phyloP scores from a whole-genome alignment of 257 asterid species.

The Plantago elongata region DNA sequence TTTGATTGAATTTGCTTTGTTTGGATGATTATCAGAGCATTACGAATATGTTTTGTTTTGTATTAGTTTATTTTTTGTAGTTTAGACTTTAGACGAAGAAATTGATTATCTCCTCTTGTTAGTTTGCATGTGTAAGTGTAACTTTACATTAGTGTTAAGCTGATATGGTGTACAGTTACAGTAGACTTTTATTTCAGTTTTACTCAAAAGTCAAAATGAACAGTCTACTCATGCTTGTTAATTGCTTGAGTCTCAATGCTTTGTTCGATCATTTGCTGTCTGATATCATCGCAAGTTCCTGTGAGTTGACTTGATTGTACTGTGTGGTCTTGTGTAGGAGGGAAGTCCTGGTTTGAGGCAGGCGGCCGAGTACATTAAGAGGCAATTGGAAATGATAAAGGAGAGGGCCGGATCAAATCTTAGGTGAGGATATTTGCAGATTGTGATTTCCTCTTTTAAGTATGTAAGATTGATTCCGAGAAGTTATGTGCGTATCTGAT shows the following conservation, averaged over 20 bases:
- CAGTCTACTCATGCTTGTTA: background rate
- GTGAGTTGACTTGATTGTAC: constrained; percentile 5
- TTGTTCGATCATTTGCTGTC: background rate
- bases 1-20: background rate
- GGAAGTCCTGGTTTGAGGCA: constrained; percentile 79
- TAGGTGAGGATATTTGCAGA: constrained; percentile 40
- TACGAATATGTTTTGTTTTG: background rate
- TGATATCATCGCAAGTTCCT: background rate
- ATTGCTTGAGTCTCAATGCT: background rate
- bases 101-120: background rate
- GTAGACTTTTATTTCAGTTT: background rate
- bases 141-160: background rate
- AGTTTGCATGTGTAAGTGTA: background rate
- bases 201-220: background rate
- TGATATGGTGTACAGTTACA: background rate
- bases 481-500: constrained; percentile 1
- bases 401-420: constrained; percentile 68
- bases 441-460: background rate
- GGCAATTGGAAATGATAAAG: constrained; percentile 69
- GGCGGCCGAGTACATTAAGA: constrained; percentile 73
- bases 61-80: too few species aligned
- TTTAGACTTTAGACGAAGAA: too few species aligned
- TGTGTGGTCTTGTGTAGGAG: constrained; percentile 42
- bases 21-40: background rate
- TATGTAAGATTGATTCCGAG: background rate